Base-by-base conservation (phyloP, 2,329 filamentous ascomycete genomes). In the Claviceps sp. region DNA sequence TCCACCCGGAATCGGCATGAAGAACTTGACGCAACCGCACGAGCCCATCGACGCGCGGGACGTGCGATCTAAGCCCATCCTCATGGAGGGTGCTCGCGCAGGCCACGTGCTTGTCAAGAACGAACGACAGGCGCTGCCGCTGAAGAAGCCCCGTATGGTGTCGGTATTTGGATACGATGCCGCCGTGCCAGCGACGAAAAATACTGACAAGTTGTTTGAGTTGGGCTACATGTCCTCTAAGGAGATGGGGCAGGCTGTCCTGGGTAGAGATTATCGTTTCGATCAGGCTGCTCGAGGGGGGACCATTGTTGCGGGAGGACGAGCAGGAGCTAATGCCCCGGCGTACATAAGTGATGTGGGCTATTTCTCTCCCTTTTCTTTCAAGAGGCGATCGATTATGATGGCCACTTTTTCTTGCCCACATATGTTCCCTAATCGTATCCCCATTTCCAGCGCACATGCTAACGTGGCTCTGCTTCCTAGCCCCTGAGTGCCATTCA, bases 21-120 rank as follows among this genome's bases (percentile, higher is more conserved):
- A 87, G 58, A 77, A 85, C 52, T 82, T 83, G 2, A 69, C 66
- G 0, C 54, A 65, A 26, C 70, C 70, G 0, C 73, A 77, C 34
- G 58, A 67, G 2, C 63, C 69, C 34, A 60, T 77, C 18, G 75
- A 81, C 55, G 78, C 74, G 1, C 70, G 74, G 4, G 67, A 74
- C 52, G 64, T 73, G 0, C 63, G 70, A 2, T 72, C 75, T 0
- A 68, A 67, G 45, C 59, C 64, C 0, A 65, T 70, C 0, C 63
- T 79, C 1, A 60, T 80, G 11, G 69, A 77, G 48, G 75, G 76
- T 1, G 78, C 78, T 0, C 70, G 79, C n/a, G 72, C 78, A 7
- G 77, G 80, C 4, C 87, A 85, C 49, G 85, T 90, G 26, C 72
- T 94, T 0, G 72, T 94, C 50, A 94, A 94, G 72, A 93, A 94